Evolutionary conservation across 1,284 basidiomycete genomes (phyloP), one percentile per base, ranked within the genome.

Genomic region (Tylopilus sp.): DNA sequence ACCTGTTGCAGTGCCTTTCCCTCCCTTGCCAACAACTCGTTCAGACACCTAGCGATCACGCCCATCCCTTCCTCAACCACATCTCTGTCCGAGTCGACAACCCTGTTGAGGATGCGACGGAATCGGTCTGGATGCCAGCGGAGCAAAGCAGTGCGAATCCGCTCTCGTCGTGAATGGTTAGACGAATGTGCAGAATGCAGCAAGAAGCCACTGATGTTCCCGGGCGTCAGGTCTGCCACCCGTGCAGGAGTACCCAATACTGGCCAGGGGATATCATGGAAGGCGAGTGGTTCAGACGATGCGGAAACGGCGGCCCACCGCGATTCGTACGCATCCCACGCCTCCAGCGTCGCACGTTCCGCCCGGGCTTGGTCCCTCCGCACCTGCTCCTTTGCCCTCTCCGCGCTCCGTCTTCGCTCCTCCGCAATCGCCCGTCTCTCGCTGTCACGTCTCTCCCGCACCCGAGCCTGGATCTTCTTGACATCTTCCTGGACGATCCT

Each of bases 41-140:
- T 90, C 57, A 91, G 63, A 59, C 77, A 81, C 53, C 85, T 73
- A 3, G 80, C 80, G n/a, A 90, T 76, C 33, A 78, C 71, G 8
- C 85, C 87, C 5, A 83, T 83, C 0, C 77, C 84, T 52, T 82
- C 79, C 57, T 84, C 80, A 3, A 91, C 82, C 26, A 57, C 62
- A 18, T 57, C 71, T 59, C 65, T 79, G 43, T 91, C 88, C 36
- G 67, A 66, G 37, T 78, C 78, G 7, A 58, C 59, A 1, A 87
- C 77, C 57, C 77, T 73, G n/a, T 58, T 63, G 46, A 83, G 63
- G 38, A 83, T 55, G 36, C 82, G 69, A 51, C 74, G 69, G 68
- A 89, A 88, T 40, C 84, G 72, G 65, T 89, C 87, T 3, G 87
- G 87, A 62, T 89, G 86, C 85, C 86, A 89, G 47, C 83, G 72